A percentile compares a stretch with the other conserved stretches of the same genome.
These are phyloP conservation scores for Penicillium verrucosum DNA, from an alignment of 2,329 filamentous ascomycete genomes.

Conservation along the genomic window DNA sequence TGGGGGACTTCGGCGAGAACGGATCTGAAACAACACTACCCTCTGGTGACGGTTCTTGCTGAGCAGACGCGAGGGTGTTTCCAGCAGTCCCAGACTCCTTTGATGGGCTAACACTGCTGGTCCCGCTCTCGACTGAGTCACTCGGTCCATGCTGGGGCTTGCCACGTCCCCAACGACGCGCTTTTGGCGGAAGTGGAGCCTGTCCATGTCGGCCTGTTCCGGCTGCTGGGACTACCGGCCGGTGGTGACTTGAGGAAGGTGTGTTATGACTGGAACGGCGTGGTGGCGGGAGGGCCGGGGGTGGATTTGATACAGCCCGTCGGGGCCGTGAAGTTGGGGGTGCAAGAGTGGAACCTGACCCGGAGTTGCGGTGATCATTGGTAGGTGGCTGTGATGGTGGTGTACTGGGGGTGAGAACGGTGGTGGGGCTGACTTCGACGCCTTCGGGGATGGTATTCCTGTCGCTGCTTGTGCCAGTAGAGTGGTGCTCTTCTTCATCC, in stretches of 20 bases:
- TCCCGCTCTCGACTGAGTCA: conserved; percentile 25
- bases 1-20: conserved; percentile 23
- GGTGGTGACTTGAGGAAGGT: conserved; percentile 28
- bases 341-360: conserved; percentile 22
- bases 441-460: conserved; percentile 30
- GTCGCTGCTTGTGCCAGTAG: conserved; percentile 21
- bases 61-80: neutral
- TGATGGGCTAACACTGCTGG: conserved; percentile 12
- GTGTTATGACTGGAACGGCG: conserved; percentile 35
- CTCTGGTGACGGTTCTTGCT: neutral
- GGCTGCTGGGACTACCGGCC: conserved; percentile 11
- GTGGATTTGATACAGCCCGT: conserved; percentile 35
- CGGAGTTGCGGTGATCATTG: conserved; percentile 23
- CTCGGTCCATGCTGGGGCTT: conserved; percentile 24
- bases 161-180: conserved; percentile 40
- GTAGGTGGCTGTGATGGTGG: neutral
- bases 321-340: conserved; percentile 26
- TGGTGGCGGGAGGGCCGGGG: conserved; percentile 43
- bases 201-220: conserved; percentile 26
- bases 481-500: conserved; percentile 29
- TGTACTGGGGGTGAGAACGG: conserved; percentile 8
- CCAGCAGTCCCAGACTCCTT: conserved; percentile 15
- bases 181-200: conserved; percentile 41
- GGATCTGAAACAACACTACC: conserved; percentile 11
- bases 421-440: conserved; percentile 17